Conservation (phyloP, 306 rosid species). For the Casuarina glauca region DNA sequence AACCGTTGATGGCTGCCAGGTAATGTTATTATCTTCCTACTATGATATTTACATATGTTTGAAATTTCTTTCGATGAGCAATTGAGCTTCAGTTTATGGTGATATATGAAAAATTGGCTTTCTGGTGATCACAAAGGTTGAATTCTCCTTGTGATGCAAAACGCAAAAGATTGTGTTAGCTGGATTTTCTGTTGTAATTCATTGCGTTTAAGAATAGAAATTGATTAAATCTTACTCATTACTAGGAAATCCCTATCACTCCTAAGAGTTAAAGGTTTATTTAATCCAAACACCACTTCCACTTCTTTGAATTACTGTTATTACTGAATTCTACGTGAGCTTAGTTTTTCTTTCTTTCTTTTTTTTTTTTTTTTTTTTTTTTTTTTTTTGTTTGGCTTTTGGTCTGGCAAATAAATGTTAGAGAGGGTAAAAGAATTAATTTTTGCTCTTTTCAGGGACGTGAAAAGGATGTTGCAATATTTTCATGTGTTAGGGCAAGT, state of each 20-base stretch:
- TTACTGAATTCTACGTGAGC: background rate
- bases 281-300: background rate
- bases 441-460: conserved; percentile 61
- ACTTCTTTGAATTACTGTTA: background rate
- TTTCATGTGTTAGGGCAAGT: conserved; percentile 93
- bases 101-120: background rate
- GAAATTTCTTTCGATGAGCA: background rate
- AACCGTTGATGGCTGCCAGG: conserved; percentile 98
- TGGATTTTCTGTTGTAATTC: background rate
- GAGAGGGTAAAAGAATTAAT: background rate
- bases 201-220: background rate
- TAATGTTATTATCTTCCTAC: conserved; percentile 33
- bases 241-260: background rate
- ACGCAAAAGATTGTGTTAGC: background rate
- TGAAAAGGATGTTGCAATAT: conserved; percentile 84
- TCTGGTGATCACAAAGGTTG: background rate
- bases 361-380: background rate
- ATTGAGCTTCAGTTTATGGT: background rate
- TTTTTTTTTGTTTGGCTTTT: background rate
- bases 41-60: background rate
- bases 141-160: background rate
- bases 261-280: background rate
- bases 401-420: background rate
- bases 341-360: background rate
- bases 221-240: background rate